Conservation (phyloP, 2,329 filamentous ascomycete genomes). For the Alternaria viburni region DNA sequence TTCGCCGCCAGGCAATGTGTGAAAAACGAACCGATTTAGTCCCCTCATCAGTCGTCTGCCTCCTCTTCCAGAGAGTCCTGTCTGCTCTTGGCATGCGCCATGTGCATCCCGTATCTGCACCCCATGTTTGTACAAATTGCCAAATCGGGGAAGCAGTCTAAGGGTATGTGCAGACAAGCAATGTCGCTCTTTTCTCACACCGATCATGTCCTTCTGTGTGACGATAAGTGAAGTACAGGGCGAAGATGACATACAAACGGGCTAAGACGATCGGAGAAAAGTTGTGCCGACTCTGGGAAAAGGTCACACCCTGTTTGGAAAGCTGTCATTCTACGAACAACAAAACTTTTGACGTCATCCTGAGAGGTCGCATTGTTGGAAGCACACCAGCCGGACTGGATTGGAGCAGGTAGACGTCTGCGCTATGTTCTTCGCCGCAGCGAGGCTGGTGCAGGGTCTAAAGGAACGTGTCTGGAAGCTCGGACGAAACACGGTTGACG, state of each 20-base stretch:
- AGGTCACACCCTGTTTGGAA: not conserved
- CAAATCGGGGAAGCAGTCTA: not conserved
- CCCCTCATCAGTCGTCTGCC: not conserved
- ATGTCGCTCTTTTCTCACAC: not conserved
- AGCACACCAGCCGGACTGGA: not conserved
- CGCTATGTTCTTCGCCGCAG: conserved; percentile 7
- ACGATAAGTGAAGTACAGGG: not conserved
- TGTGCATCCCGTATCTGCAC: not conserved
- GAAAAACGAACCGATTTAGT: not conserved
- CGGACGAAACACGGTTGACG: not conserved
- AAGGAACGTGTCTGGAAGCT: not conserved
- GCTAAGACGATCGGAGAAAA: not conserved
- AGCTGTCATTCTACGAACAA: not conserved
- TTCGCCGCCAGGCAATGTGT: not conserved
- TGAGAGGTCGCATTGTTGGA: not conserved
- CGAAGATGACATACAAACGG: not conserved
- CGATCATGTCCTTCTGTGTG: not conserved
- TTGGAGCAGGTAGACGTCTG: not conserved
- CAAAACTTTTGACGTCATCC: not conserved
- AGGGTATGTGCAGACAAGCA: not conserved
- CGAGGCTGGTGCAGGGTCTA: not conserved
- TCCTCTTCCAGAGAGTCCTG: not conserved
- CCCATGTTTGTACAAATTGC: not conserved
- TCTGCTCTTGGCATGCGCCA: not conserved
- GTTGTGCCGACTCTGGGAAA: not conserved